Percentiles rank a stretch among this genome's conserved stretches.
Conservation (phyloP, 2,329 filamentous ascomycete genomes). For the Fusarium abutilonis region DNA sequence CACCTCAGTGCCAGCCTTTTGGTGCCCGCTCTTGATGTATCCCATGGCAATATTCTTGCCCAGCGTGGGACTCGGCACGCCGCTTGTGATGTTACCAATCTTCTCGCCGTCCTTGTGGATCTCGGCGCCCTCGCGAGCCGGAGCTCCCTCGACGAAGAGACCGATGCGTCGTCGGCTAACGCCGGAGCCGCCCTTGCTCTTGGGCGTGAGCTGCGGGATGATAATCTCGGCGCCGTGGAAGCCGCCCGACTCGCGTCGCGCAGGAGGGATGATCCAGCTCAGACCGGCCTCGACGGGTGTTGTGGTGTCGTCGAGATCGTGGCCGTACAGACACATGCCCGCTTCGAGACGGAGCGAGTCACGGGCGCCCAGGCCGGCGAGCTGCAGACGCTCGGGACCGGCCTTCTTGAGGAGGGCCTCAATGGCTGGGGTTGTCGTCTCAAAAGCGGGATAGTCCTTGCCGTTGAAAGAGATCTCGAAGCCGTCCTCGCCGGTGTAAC, state of each 20-base stretch:
- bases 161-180: conserved; percentile 81
- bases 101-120: conserved; percentile 74
- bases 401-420: conserved; percentile 74
- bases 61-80: conserved; percentile 86
- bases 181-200: conserved; percentile 75
- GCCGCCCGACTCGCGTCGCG: conserved; percentile 71
- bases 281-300: conserved; percentile 68
- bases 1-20: conserved; percentile 86
- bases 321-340: conserved; percentile 99
- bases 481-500: conserved; percentile 97
- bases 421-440: conserved; percentile 64
- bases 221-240: conserved; percentile 88
- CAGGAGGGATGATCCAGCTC: conserved; percentile 85
- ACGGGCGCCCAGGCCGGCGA: conserved; percentile 89
- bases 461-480: conserved; percentile 88
- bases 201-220: conserved; percentile 77
- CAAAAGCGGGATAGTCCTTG: conserved; percentile 53
- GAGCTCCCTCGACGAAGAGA: conserved; percentile 83
- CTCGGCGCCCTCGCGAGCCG: conserved; percentile 87
- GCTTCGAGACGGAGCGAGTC: conserved; percentile 95
- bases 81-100: conserved; percentile 86
- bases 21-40: conserved; percentile 81
- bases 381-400: conserved; percentile 70
- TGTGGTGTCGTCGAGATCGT: conserved; percentile 86
- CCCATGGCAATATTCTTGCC: conserved; percentile 97